Percentiles rank a stretch among this genome's conserved stretches.
These are phyloP conservation scores for Penicillium sp. DNA, from an alignment of 2,329 filamentous ascomycete genomes.

Conservation along the genomic window DNA sequence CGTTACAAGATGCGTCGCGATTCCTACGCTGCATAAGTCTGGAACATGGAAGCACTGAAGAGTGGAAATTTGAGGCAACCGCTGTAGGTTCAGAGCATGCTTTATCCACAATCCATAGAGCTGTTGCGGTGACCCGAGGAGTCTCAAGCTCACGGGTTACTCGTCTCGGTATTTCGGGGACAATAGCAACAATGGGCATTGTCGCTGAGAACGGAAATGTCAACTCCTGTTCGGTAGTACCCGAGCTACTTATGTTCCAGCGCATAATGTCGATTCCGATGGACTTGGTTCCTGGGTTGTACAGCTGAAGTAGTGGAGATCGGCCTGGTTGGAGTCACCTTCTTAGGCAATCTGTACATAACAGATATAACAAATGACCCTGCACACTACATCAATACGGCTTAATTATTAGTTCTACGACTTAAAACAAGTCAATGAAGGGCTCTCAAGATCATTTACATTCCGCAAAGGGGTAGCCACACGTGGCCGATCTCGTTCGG, in stretches of 20 bases:
- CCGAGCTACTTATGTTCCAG: slow-evolving; percentile 2
- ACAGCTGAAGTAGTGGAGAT: background rate
- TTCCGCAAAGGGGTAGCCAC: background rate
- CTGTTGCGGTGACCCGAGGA: background rate
- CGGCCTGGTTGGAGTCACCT: background rate
- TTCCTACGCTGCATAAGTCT: slow-evolving; percentile 4
- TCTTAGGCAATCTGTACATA: background rate
- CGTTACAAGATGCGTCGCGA: slow-evolving; percentile 3
- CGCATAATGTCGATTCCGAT: background rate
- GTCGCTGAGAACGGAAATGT: slow-evolving; percentile 12
- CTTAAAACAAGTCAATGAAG: background rate
- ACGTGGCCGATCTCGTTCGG: slow-evolving; percentile 2
- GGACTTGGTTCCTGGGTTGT: background rate
- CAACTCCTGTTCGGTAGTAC: slow-evolving; percentile 1
- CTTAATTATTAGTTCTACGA: too few species aligned
- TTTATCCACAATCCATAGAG: background rate
- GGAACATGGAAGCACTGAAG: background rate
- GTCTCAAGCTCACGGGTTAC: background rate
- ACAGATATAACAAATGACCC: background rate
- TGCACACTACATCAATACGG: background rate
- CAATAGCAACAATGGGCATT: background rate
- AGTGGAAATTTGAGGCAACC: background rate
- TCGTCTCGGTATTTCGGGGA: too few species aligned
- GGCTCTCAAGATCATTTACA: background rate
- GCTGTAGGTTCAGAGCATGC: background rate